Evolutionary conservation across 306 rosid species (phyloP).

Genomic region (Heteromeles arbutifolia): DNA sequence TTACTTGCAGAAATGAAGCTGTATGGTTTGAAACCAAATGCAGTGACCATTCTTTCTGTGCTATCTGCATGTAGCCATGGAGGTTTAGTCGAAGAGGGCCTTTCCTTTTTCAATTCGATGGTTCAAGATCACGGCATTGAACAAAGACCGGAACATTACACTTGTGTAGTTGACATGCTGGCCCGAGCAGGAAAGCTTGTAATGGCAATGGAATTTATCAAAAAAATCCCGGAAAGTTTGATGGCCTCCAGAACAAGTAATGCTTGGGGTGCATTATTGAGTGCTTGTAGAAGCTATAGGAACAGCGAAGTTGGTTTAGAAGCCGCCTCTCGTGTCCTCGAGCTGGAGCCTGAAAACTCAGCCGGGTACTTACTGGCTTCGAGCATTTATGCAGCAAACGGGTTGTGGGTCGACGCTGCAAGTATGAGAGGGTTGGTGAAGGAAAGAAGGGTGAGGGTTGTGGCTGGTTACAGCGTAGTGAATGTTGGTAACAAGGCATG

Average conservation of each 20-base stretch:
- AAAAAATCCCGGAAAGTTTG: constrained; percentile 29
- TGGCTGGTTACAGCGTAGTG: constrained; percentile 38
- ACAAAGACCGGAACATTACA: constrained; percentile 32
- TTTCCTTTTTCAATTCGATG: constrained; percentile 31
- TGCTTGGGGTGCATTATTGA: constrained; percentile 37
- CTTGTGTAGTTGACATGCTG: constrained; percentile 44
- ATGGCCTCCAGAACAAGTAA: constrained; percentile 13
- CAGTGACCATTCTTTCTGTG: constrained; percentile 29
- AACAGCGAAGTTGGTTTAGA: constrained; percentile 16
- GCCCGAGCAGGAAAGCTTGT: constrained; percentile 36
- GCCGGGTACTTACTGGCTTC: constrained; percentile 36
- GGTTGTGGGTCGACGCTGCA: constrained; percentile 25
- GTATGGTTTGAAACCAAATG: constrained; percentile 28
- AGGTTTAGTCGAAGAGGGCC: constrained; percentile 38
- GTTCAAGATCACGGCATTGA: constrained; percentile 21
- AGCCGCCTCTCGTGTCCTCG: constrained; percentile 26
- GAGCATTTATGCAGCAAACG: constrained; percentile 24
- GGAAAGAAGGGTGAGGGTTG: constrained; percentile 32
- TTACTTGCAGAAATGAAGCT: constrained; percentile 27
- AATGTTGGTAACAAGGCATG: constrained; percentile 20
- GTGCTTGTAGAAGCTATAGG: constrained; percentile 33
- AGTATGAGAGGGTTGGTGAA: constrained; percentile 33
- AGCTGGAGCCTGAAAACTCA: constrained; percentile 28
- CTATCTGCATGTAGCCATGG: constrained; percentile 43
- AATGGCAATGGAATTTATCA: constrained; percentile 31